Evolutionary conservation across 805 yeast genomes (phyloP), one percentile per base, ranked within the genome.

Genomic region (Lipomyces yamanashiensis): DNA sequence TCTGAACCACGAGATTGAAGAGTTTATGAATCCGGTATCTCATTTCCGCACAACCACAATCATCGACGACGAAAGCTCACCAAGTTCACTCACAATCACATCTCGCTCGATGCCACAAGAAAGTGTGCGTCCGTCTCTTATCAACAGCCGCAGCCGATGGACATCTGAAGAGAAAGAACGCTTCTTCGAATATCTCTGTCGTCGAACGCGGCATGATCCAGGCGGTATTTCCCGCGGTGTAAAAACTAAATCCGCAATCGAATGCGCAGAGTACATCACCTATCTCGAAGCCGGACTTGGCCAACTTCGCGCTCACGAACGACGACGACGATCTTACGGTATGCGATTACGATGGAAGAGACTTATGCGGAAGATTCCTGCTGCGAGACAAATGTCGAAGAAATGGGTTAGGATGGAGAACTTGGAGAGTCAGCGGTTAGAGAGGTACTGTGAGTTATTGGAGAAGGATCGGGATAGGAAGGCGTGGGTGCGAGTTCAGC

Each of bases 321-420:
- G 34, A 37, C 21, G 64, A 37, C 43, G 66, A 17, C 37, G 65
- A 23, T 21, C 57, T 2, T 28, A 23, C 33, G 66, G 68, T 3
- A 58, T 64, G 53, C 41, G 66, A 23, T 12, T 51, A 39, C 56
- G 61, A 10, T 59, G 68, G 68, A 41, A 28, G 7, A n/a, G 57
- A n/a, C 48, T 63, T 15, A 51, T 58, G 54, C 23, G 54, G 34
- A 51, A 37, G 45, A 50, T 64, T 12, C 68, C 69, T 9, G 55
- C 64, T 1, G 69, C 69, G 7, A 19, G 67, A 23, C 50, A 51
- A 34, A 66, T 66, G 69, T 63, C 67, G 19, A 13, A 37, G 5
- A 39, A 41, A 34, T 66, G 69, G 69, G 50, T 66, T n/a, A 37
- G 33, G 41, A 36, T 63, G 51, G 69, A 66, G 36, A 68, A 66